phyloP scores from a whole-genome alignment of 331 rosid genomes.

The Phaseolus coccineus region DNA sequence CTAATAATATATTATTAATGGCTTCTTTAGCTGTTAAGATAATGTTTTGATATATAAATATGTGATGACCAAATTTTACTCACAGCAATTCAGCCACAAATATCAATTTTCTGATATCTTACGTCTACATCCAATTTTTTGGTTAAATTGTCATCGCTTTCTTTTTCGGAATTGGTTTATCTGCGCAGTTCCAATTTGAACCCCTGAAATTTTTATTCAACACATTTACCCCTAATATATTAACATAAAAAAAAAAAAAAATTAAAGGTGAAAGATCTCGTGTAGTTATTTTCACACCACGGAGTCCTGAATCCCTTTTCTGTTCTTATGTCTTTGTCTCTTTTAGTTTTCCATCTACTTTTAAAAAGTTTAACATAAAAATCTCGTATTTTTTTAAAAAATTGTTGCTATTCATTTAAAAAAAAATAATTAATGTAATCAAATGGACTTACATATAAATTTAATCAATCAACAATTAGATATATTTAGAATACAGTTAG shows the following conservation, averaged over 20 bases:
- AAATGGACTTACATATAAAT: neutral
- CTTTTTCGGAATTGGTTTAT: slow-evolving; percentile 1
- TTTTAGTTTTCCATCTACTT: neutral
- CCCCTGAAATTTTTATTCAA: neutral
- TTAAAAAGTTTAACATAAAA: neutral
- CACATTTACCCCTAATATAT: neutral
- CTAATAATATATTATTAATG: too few species aligned
- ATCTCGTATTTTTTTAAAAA: neutral
- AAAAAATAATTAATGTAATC: neutral
- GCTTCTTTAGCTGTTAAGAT: neutral
- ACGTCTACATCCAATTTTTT: slow-evolving; percentile 16
- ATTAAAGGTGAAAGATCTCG: neutral
- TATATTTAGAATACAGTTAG: neutral
- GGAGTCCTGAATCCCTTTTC: neutral
- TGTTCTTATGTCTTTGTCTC: neutral
- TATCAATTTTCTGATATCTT: slow-evolving; percentile 34
- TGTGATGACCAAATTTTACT: neutral
- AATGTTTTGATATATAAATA: slow-evolving; percentile 30
- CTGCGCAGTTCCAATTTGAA: neutral
- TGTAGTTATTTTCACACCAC: neutral
- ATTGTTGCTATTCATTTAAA: neutral
- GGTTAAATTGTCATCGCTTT: neutral
- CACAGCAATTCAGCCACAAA: slow-evolving; percentile 40
- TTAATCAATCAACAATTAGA: neutral
- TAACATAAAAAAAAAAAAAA: neutral